phyloP scores from a whole-genome alignment of 2,329 filamentous ascomycete genomes.

The Pochonia chlamydosporia region DNA sequence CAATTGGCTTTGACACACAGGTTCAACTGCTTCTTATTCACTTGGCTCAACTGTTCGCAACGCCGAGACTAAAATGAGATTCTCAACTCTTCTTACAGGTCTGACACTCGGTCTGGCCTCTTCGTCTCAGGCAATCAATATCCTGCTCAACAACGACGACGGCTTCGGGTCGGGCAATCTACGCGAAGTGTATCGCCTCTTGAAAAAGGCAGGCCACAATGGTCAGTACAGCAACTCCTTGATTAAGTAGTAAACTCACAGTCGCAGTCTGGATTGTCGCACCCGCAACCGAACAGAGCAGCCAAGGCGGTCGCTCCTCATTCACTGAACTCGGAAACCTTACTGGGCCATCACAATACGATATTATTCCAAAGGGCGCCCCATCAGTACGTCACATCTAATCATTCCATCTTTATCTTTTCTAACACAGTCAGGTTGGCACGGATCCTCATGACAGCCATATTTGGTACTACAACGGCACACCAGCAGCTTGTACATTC shows the following conservation, averaged over 20 bases:
- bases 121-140: conserved; percentile 18
- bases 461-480: conserved; percentile 58
- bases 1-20: background rate
- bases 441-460: conserved; percentile 44
- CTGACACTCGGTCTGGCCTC: conserved; percentile 13
- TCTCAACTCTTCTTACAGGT: conserved; percentile 13
- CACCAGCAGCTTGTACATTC: conserved; percentile 48
- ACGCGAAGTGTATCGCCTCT: conserved; percentile 21
- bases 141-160: conserved; percentile 24
- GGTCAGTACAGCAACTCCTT: conserved; percentile 10
- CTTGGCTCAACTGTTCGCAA: background rate
- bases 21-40: background rate
- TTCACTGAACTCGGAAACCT: conserved; percentile 22
- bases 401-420: background rate
- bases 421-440: conserved; percentile 25
- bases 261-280: conserved; percentile 23
- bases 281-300: conserved; percentile 23
- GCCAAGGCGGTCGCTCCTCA: conserved; percentile 21
- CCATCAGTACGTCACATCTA: conserved; percentile 17
- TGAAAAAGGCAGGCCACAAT: conserved; percentile 22
- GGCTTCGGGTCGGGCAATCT: conserved; percentile 24
- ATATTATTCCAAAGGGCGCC: conserved; percentile 21
- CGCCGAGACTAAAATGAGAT: conserved; percentile 21
- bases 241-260: background rate
- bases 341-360: conserved; percentile 19